phyloP scores from a whole-genome alignment of 2,329 filamentous ascomycete genomes.

The Fusarium fracticaudum region DNA sequence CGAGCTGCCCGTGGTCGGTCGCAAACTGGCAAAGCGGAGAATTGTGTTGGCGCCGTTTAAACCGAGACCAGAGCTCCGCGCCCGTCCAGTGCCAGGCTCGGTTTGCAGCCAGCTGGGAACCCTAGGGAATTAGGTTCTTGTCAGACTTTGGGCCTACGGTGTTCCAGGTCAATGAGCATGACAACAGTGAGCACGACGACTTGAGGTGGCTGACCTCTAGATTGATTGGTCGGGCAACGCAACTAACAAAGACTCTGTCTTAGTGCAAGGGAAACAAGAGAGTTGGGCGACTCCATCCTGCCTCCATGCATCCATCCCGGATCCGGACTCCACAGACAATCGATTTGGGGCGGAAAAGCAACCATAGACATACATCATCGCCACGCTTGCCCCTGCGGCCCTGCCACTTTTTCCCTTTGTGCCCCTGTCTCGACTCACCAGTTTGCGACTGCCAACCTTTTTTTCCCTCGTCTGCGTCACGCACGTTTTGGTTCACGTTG shows the following conservation, averaged over 20 bases:
- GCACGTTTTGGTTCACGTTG: constrained; percentile 6
- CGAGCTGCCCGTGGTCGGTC: constrained; percentile 14
- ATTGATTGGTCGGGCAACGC: constrained; percentile 40
- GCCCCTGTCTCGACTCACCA: constrained; percentile 38
- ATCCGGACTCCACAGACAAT: constrained; percentile 49
- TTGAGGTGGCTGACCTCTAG: constrained; percentile 39
- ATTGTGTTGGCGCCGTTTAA: constrained; percentile 25
- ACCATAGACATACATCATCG: constrained; percentile 48
- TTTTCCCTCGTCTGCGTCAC: constrained; percentile 25
- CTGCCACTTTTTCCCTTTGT: constrained; percentile 39
- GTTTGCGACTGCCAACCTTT: constrained; percentile 32
- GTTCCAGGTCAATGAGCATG: constrained; percentile 37
- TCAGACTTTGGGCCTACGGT: constrained; percentile 19
- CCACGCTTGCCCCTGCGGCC: constrained; percentile 45
- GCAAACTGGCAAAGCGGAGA: constrained; percentile 33
- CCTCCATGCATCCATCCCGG: constrained; percentile 44
- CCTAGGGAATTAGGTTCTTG: constrained; percentile 29
- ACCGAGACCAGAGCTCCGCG: constrained; percentile 14
- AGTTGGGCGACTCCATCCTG: constrained; percentile 41
- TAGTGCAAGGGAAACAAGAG: constrained; percentile 34
- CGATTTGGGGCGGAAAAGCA: constrained; percentile 46
- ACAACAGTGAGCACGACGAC: constrained; percentile 32
- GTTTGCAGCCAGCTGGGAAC: constrained; percentile 28
- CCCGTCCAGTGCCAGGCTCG: constrained; percentile 26
- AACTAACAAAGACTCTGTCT: constrained; percentile 41